A percentile compares a stretch with the other conserved stretches of the same genome.
Evolutionary conservation across 306 rosid species (phyloP).

Genomic region (Corylus americana): DNA sequence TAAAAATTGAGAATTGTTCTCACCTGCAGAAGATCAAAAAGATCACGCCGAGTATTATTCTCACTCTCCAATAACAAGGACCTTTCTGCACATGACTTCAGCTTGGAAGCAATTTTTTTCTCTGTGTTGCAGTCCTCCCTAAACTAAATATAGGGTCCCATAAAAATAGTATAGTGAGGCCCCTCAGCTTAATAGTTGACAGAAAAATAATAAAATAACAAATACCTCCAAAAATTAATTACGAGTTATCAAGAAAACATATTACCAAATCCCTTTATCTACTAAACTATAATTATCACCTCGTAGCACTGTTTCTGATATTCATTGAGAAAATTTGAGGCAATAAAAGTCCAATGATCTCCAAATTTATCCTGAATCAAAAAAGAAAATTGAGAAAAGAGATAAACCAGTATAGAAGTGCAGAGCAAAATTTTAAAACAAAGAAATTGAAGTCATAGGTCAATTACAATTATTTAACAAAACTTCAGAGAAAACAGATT

Average conservation of each 20-base stretch:
- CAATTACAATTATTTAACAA: neutral
- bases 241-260: slow-evolving; percentile 1
- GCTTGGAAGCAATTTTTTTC: slow-evolving; percentile 81
- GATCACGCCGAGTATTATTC: slow-evolving; percentile 56
- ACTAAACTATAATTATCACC: slow-evolving; percentile 45
- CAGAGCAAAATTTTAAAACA: slow-evolving; percentile 3
- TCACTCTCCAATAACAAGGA: slow-evolving; percentile 58
- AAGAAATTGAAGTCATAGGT: neutral
- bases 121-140: slow-evolving; percentile 90
- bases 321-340: slow-evolving; percentile 76
- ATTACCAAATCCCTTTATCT: neutral
- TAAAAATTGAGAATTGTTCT: neutral
- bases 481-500: slow-evolving; percentile 9
- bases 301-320: slow-evolving; percentile 60
- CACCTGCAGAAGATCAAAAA: slow-evolving; percentile 83
- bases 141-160: slow-evolving; percentile 47
- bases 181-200: slow-evolving; percentile 1
- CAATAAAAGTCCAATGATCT: slow-evolving; percentile 73
- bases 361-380: slow-evolving; percentile 81
- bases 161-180: slow-evolving; percentile 17
- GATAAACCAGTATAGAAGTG: neutral
- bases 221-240: slow-evolving; percentile 16
- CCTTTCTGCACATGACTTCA: slow-evolving; percentile 59
- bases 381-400: neutral
- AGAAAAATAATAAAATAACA: slow-evolving; percentile 18